Evolutionary conservation across 768 basidiomycete genomes (phyloP).

Genomic region (Lentinula sp.): DNA sequence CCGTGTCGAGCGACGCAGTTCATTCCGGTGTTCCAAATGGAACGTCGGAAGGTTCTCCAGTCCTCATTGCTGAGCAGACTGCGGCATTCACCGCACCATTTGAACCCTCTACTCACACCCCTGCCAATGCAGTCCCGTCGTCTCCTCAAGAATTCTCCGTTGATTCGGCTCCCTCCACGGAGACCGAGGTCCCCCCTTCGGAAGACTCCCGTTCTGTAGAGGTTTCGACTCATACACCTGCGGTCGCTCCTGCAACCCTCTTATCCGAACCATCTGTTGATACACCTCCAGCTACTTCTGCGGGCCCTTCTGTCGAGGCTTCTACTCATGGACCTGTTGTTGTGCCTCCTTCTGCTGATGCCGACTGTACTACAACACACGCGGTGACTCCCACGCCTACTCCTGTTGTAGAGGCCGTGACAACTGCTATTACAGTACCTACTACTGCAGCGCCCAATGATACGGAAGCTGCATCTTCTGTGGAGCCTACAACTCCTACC

Average conservation of each 20-base stretch:
- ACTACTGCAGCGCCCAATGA: neutral
- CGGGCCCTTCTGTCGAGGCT: neutral
- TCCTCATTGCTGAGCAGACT: neutral
- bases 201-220: too few species aligned
- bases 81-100: constrained; percentile 1
- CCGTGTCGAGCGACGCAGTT: constrained; percentile 19
- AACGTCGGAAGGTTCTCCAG: neutral
- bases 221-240: neutral
- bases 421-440: neutral
- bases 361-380: neutral
- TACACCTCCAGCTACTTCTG: neutral
- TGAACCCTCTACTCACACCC: constrained; percentile 16
- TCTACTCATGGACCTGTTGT: neutral
- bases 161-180: neutral
- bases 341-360: neutral
- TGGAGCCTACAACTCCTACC: neutral
- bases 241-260: neutral
- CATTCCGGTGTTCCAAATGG: constrained; percentile 5
- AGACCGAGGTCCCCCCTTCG: neutral
- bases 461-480: neutral
- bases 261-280: neutral
- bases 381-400: neutral
- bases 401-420: neutral
- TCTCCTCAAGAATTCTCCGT: constrained; percentile 2
- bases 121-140: constrained; percentile 7